Conservation (phyloP, 2,329 filamentous ascomycete species). For the Didymella pinodella region DNA sequence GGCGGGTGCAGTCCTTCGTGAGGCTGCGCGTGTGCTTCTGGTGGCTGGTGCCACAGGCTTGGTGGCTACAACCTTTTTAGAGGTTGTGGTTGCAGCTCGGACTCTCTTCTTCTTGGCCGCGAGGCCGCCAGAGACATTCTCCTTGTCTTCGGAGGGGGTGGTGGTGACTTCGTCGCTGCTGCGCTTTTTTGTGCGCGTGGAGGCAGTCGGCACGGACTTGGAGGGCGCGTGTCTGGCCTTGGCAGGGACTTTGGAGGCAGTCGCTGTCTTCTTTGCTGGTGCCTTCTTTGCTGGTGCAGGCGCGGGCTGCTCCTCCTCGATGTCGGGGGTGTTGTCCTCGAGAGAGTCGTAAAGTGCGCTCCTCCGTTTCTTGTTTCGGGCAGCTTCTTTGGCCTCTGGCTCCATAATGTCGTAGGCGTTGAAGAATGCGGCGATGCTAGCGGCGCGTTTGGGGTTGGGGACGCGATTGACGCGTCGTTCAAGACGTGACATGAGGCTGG, state of each 20-base stretch:
- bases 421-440: not conserved
- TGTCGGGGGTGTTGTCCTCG: not conserved
- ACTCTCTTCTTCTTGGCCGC: conserved; percentile 35
- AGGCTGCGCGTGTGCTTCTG: conserved; percentile 36
- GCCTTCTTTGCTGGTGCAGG: conserved; percentile 24
- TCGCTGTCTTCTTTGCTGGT: conserved; percentile 23
- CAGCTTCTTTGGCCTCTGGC: not conserved
- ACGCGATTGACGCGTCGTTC: conserved; percentile 95
- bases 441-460: conserved; percentile 57
- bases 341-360: not conserved
- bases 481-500: conserved; percentile 82
- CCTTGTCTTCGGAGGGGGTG: conserved; percentile 37
- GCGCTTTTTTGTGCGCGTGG: conserved; percentile 36
- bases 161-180: conserved; percentile 35
- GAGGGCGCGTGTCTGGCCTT: conserved; percentile 21
- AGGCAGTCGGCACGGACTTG: conserved; percentile 19
- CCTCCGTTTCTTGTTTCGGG: not conserved
- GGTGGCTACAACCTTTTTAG: conserved; percentile 20
- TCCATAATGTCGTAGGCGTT: not conserved
- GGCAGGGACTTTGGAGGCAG: conserved; percentile 13
- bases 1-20: conserved; percentile 29
- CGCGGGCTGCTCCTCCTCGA: conserved; percentile 32
- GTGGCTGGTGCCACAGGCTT: conserved; percentile 24
- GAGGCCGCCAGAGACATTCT: conserved; percentile 33
- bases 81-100: conserved; percentile 17